Conservation (phyloP, 306 rosid genomes). For the Urtica urens region DNA sequence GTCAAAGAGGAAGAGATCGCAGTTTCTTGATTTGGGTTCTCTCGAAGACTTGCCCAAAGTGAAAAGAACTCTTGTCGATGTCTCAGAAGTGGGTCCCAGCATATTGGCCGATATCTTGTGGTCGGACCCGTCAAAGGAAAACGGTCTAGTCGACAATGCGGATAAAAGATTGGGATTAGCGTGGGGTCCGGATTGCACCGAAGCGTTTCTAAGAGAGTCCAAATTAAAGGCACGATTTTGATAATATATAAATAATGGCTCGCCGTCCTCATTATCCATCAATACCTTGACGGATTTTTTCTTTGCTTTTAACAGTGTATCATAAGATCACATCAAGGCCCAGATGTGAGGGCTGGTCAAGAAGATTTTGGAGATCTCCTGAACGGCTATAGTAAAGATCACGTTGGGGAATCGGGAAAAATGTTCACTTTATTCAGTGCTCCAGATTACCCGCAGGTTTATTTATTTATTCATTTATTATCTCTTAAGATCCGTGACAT, state of each 20-base stretch:
- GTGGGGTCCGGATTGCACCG: conserved; percentile 93
- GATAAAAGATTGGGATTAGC: conserved; percentile 50
- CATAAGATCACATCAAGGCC: conserved; percentile 92
- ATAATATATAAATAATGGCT: neutral
- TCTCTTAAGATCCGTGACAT: conserved; percentile 5
- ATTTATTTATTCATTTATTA: conserved; percentile 11
- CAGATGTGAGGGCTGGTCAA: conserved; percentile 62
- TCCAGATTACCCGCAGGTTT: conserved; percentile 79
- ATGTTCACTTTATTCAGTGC: conserved; percentile 80
- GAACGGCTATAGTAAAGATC: conserved; percentile 73
- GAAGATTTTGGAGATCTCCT: conserved; percentile 68
- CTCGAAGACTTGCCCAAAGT: conserved; percentile 56
- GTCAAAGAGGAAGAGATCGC: conserved; percentile 40
- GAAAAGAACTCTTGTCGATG: conserved; percentile 44
- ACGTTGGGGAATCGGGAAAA: conserved; percentile 66
- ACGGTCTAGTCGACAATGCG: conserved; percentile 56
- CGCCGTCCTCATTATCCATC: neutral
- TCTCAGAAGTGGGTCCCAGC: conserved; percentile 53
- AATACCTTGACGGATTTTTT: neutral
- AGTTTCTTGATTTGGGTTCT: conserved; percentile 56
- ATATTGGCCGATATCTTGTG: conserved; percentile 66
- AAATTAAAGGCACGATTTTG: conserved; percentile 58
- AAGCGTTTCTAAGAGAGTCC: conserved; percentile 56
- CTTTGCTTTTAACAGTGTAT: conserved; percentile 54
- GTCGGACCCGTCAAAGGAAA: conserved; percentile 69